phyloP scores from a whole-genome alignment of 129 eudicot species.

The Saposhnikovia divaricata region DNA sequence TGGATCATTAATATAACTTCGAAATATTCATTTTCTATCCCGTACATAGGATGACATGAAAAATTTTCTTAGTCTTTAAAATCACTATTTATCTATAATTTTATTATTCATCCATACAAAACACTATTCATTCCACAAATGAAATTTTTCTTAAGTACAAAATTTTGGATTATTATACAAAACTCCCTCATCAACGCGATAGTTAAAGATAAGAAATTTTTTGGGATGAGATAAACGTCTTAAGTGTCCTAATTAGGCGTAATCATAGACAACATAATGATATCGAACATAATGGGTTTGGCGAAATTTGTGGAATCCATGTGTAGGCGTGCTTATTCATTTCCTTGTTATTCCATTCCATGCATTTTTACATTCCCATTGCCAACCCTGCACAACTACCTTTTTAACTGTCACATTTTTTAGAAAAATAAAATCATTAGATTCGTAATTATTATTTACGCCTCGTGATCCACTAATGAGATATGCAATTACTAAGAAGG shows the following conservation, averaged over 20 bases:
- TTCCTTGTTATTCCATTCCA: slow-evolving; percentile 8
- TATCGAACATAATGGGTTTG: slow-evolving; percentile 2
- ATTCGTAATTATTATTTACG: slow-evolving; percentile 1
- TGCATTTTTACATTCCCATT: not conserved
- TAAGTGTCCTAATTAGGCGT: not conserved
- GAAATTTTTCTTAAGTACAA: no score
- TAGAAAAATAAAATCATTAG: not conserved
- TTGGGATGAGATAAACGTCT: not conserved
- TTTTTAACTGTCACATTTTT: not conserved
- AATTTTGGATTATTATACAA: no score
- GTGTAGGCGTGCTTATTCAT: slow-evolving; percentile 4
- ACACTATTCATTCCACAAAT: no score
- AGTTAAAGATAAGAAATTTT: not conserved
- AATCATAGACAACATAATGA: slow-evolving; percentile 5
- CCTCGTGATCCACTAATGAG: slow-evolving; percentile 12
- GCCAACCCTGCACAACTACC: not conserved
- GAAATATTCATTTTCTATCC: no score
- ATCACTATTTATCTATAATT: no score
- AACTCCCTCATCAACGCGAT: not conserved
- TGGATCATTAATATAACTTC: no score
- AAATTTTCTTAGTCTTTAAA: no score
- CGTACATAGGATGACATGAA: no score
- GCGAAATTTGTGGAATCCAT: slow-evolving; percentile 7
- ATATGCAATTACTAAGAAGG: not conserved
- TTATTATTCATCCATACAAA: no score